Evolutionary conservation across 2,329 filamentous ascomycete species (phyloP).

Genomic region (Moelleriella libera): DNA sequence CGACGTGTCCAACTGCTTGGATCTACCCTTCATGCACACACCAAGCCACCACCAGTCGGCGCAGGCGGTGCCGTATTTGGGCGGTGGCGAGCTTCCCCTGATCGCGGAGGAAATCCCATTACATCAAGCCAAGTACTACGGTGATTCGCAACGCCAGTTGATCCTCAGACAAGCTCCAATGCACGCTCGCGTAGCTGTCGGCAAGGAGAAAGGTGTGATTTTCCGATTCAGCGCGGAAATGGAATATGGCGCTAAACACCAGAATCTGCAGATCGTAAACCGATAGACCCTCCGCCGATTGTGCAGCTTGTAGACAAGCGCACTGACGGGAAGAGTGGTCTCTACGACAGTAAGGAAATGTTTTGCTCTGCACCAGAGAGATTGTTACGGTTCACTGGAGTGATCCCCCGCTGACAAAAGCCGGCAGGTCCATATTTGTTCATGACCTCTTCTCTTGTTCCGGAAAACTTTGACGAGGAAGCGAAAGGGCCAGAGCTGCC

Average conservation of each 20-base stretch:
- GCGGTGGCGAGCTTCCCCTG: slow-evolving; percentile 6
- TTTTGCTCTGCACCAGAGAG: neutral
- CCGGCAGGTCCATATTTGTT: slow-evolving; percentile 32
- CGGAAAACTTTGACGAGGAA: slow-evolving; percentile 25
- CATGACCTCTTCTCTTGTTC: slow-evolving; percentile 27
- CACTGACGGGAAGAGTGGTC: slow-evolving; percentile 7
- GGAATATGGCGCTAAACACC: neutral
- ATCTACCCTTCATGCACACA: slow-evolving; percentile 6
- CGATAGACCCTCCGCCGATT: slow-evolving; percentile 78
- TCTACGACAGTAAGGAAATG: slow-evolving; percentile 10
- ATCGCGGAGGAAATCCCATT: slow-evolving; percentile 3
- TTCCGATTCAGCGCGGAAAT: neutral
- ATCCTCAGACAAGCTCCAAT: slow-evolving; percentile 9
- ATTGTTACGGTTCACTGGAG: too few relatives aligned
- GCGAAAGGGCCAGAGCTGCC: slow-evolving; percentile 16
- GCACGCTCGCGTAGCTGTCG: slow-evolving; percentile 52
- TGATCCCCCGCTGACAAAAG: too few relatives aligned
- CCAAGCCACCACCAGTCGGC: slow-evolving; percentile 2
- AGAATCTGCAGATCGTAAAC: slow-evolving; percentile 52
- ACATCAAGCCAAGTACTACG: slow-evolving; percentile 7
- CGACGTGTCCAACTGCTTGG: slow-evolving; percentile 4
- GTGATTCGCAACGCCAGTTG: slow-evolving; percentile 8
- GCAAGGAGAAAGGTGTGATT: slow-evolving; percentile 56
- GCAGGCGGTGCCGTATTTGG: slow-evolving; percentile 5
- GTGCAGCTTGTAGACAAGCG: slow-evolving; percentile 43